Evolutionary conservation across 129 eudicot genomes (phyloP), one percentile per base, ranked within the genome.

Genomic region (Rutidosis leptorrhynchoides): DNA sequence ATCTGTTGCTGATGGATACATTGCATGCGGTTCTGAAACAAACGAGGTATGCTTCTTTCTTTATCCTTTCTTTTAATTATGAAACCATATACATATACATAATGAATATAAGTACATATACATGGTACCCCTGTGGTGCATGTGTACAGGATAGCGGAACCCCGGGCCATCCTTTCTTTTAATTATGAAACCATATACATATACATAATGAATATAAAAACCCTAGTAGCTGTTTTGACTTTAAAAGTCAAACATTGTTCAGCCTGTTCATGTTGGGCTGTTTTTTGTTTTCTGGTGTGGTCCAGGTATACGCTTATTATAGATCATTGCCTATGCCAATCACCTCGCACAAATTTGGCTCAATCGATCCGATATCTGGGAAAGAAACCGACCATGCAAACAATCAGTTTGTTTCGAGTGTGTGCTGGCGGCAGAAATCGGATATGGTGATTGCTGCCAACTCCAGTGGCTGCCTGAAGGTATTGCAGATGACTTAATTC

Each of bases 341-440:
- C 67, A 82, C 95, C 26, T 69, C 98, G 59, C 84, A 88, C 76
- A 88, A 89, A 63, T 88, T 93, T 60, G 98, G 96, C 32, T 82
- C 87, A 2, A 53, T 86, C 4, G 95, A 93, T 80, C 87, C 95
- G 52, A 65, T 86, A 30, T 79, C 98, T 67, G 95, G 95, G 28
- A 86, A 83, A 73, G 95, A 88, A 71, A 84, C 92, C 9, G 90
- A 88, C 67, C 83, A 85, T 63, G 82, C 63, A 64, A 85, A 84
- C 52, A 95, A 87, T 17, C 98, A 85, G 54, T 93, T 93, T 77
- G 96, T 93, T 58, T 88, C 98, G 2, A 93, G 98, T 58, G 95
- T 93, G 17, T 93, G 95, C 75, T 93, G 98, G 98, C 83, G 96
- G 73, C 67, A 69, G 59, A 89, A 86, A 48, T 88, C 96, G 16